Evolutionary conservation across 352 stramenopile species (phyloP), one percentile per base, ranked within the genome.

Genomic region (Phytophthora boehmeriae): DNA sequence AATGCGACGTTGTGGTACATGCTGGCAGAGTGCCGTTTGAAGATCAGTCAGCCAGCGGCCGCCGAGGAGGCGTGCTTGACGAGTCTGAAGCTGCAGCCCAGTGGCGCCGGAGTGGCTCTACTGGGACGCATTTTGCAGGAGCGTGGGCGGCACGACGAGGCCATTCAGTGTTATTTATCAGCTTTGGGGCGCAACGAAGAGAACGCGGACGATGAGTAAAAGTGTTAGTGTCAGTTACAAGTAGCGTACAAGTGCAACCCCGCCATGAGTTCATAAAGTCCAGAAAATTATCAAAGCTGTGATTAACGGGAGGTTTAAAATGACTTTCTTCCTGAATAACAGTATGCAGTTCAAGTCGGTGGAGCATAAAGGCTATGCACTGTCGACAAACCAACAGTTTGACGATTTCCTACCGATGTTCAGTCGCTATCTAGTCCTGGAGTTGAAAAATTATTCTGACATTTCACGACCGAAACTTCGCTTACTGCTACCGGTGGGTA

Each of bases 81-180:
- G 43, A 75, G 79, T 67, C 67, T 89, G n/a, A 63, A 74, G 41
- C 54, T 73, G 14, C 67, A 82, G 42, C 72, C 63, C 8, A 67
- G 59, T 34, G 63, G 51, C n/a, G 68, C 66, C 19, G 72, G 68
- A 20, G 67, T 86, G 16, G 77, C 71, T 43, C 70, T 89, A 41
- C 56, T 89, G 13, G 79, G 77, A 8, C 71, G 63, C 20, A 79
- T 89, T 23, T 48, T 89, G 75, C 71, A 85, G 25, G 59, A 80
- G 46, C 74, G 75, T 43, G 79, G 77, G 1, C 73, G 69, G 38
- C 53, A 74, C 28, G 75, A 87, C 42, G 73, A 86, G 50, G 79
- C 79, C 32, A 74, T 86, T 72, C 60, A 82, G 55, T 89, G 76
- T 74, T 89, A 81, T 81, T 76, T 83, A 76, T 76, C 63, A 61